Evolutionary conservation across 2,329 filamentous ascomycete species (phyloP), one percentile per base, ranked within the genome.

Genomic region (Pestalotiopsis sp.): DNA sequence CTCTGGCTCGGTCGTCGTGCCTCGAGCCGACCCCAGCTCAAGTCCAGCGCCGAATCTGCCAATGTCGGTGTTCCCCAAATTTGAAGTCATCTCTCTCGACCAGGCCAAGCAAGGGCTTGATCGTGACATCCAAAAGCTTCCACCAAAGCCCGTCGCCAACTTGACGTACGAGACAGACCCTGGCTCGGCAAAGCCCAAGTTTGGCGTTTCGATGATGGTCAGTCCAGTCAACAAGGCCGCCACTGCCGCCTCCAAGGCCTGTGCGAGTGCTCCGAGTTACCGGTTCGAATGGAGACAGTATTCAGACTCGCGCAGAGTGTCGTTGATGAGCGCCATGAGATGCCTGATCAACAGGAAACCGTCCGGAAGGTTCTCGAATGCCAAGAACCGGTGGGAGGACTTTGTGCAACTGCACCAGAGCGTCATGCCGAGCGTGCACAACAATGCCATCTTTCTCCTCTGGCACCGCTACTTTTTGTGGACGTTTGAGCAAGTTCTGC

Each of bases 231-330:
- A 23, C 45, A 39, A 27, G 25, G 45, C 27, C 41, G n/a, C 17
- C 13, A 57, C 68, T 61, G 41, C 41, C 17, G 20, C 36, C 9
- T 57, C 61, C 31, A n/a, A 20, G n/a, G 25, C 55, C 23, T 69
- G 68, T 65, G 36, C 74, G 62, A 38, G 71, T 36, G 77, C 75
- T 72, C 77, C 77, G n/a, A 69, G 68, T 66, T 36, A 77, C 49
- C 76, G 77, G 3, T 74, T 67, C 66, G 76, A 79, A 65, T 79
- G 78, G 78, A 76, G 78, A 52, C 45, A 76, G 63, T 79, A 76
- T 67, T 75, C 75, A 4, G 14, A 66, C 20, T 74, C 74, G 11
- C 74, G 79, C 69, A 77, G 75, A 66, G 66, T 71, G 62, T 75
- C 76, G 3, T 77, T 76, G 59, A 71, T 78, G 23, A 61, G 69